These are phyloP conservation scores for Pythium periplocum DNA, from an alignment of 352 stramenopile genomes.

Conservation along the genomic window DNA sequence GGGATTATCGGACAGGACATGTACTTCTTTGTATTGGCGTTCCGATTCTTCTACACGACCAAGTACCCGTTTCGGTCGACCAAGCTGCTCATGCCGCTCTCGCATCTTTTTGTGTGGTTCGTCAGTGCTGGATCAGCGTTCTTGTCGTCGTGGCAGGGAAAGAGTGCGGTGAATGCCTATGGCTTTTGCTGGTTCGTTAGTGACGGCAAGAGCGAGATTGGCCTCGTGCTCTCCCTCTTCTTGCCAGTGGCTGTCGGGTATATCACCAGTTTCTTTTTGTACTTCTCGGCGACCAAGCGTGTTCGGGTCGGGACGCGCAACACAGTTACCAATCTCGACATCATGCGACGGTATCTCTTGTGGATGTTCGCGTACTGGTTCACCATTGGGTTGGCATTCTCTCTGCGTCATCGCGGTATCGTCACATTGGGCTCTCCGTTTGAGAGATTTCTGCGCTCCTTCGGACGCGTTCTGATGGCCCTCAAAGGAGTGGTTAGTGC, in stretches of 20 bases:
- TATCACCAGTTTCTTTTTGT: slow-evolving; percentile 63
- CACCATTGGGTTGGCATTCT: slow-evolving; percentile 18
- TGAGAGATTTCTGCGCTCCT: slow-evolving; percentile 61
- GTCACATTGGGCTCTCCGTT: slow-evolving; percentile 23
- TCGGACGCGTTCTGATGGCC: slow-evolving; percentile 57
- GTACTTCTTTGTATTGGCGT: slow-evolving; percentile 82
- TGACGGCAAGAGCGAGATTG: slow-evolving; percentile 29
- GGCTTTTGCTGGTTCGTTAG: slow-evolving; percentile 77
- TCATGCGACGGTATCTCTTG: slow-evolving; percentile 72
- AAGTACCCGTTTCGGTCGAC: slow-evolving; percentile 82
- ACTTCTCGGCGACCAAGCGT: slow-evolving; percentile 66
- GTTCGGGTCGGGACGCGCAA: slow-evolving; percentile 30
- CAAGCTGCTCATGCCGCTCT: slow-evolving; percentile 59
- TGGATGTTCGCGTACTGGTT: slow-evolving; percentile 71
- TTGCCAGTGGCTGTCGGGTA: slow-evolving; percentile 67
- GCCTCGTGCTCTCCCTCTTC: slow-evolving; percentile 52
- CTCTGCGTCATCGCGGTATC: slow-evolving; percentile 21
- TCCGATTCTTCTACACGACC: slow-evolving; percentile 86
- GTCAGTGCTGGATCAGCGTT: slow-evolving; percentile 47
- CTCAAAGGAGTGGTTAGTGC: slow-evolving; percentile 61
- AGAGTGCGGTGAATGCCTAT: slow-evolving; percentile 57
- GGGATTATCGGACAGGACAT: slow-evolving; percentile 74
- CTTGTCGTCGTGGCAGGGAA: slow-evolving; percentile 35
- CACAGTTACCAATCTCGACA: slow-evolving; percentile 65
- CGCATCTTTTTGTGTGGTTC: slow-evolving; percentile 65